These are phyloP conservation scores for Pseudogymnoascus sp. DNA, from an alignment of 2,329 filamentous ascomycete genomes.

Conservation along the genomic window DNA sequence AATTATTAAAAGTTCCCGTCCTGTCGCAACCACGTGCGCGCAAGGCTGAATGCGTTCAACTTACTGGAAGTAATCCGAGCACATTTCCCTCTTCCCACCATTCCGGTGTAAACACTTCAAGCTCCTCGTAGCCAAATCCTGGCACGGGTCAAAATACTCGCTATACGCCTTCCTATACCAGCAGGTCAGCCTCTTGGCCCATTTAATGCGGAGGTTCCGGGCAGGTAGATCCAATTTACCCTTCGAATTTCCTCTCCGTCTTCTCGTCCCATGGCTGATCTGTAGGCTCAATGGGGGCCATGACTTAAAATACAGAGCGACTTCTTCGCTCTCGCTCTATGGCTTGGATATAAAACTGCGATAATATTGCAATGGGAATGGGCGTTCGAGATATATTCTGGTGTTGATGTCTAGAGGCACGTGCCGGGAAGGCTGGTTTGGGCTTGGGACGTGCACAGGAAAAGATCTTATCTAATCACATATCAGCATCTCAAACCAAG, in stretches of 20 bases:
- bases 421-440: not conserved
- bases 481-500: not conserved
- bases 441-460: not conserved
- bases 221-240: constrained; percentile 35
- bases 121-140: constrained; percentile 79
- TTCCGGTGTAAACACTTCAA: constrained; percentile 86
- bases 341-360: not conserved
- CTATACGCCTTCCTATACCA: constrained; percentile 68
- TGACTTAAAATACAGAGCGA: not conserved
- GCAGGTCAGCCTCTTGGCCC: not conserved
- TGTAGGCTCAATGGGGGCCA: not conserved
- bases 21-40: constrained; percentile 13
- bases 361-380: not conserved
- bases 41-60: constrained; percentile 27
- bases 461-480: constrained; percentile 7
- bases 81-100: constrained; percentile 79
- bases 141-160: constrained; percentile 91
- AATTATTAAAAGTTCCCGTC: constrained; percentile 9
- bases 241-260: constrained; percentile 55
- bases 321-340: not conserved
- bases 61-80: constrained; percentile 90
- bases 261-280: constrained; percentile 46
- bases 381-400: not conserved
- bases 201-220: not conserved
- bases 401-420: constrained; percentile 1